Conservation (phyloP, 2,329 filamentous ascomycete species). For the Penicillium olsonii region DNA sequence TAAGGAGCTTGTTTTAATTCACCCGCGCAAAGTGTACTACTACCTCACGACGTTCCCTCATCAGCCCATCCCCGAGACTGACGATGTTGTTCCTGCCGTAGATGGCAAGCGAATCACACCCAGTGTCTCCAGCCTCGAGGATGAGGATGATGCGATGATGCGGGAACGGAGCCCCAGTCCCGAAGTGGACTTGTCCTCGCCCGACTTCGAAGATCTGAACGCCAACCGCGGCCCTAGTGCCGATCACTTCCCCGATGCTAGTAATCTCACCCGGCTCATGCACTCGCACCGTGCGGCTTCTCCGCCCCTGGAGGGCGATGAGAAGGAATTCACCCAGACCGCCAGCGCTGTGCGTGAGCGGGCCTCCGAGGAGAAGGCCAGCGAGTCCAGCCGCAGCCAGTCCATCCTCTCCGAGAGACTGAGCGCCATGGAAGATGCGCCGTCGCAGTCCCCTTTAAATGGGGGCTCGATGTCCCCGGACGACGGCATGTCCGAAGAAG, state of each 20-base stretch:
- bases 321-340: slow-evolving; percentile 95
- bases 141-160: slow-evolving; percentile 64
- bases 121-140: slow-evolving; percentile 73
- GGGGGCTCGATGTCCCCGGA: slow-evolving; percentile 33
- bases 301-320: slow-evolving; percentile 88
- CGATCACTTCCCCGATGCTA: slow-evolving; percentile 55
- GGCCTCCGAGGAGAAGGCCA: slow-evolving; percentile 42
- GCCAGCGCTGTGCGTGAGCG: slow-evolving; percentile 76
- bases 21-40: slow-evolving; percentile 94
- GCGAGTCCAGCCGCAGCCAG: slow-evolving; percentile 30
- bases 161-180: slow-evolving; percentile 78
- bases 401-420: slow-evolving; percentile 49
- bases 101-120: slow-evolving; percentile 73
- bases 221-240: slow-evolving; percentile 62
- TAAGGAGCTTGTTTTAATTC: slow-evolving; percentile 88
- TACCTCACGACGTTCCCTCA: slow-evolving; percentile 87
- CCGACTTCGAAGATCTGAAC: slow-evolving; percentile 69
- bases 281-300: slow-evolving; percentile 74
- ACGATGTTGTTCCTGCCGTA: slow-evolving; percentile 52
- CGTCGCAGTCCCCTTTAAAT: slow-evolving; percentile 34
- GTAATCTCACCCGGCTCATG: slow-evolving; percentile 59
- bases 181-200: slow-evolving; percentile 85
- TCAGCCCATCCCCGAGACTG: slow-evolving; percentile 73
- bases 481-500: slow-evolving; percentile 31
- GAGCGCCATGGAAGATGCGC: slow-evolving; percentile 33